Evolutionary conservation across 1,284 basidiomycete species (phyloP), one percentile per base, ranked within the genome.

Genomic region (Cryptococcus wingfieldii): DNA sequence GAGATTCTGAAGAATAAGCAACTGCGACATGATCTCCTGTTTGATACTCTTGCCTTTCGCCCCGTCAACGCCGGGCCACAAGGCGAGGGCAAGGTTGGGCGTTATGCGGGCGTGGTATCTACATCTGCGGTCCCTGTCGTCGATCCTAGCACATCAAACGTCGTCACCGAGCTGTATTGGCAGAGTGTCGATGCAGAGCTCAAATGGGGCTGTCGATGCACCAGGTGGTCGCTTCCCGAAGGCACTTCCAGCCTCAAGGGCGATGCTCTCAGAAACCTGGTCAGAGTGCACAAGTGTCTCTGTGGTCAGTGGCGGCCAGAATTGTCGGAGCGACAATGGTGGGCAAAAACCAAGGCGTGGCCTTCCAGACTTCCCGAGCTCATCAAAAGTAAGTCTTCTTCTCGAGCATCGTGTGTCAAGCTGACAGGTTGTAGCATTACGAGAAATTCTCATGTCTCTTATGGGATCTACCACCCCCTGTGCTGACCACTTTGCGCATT

Each of bases 1-100:
- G 84, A 88, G 59, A 92, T 95, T 64, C 81, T 95, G 58, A 84
- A 88, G 55, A 92, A 92, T 70, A 88, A 89, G 25, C 90, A 93
- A 74, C 85, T 96, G 59, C 86, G 91, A 44, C 92, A 96, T 72
- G 92, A 96, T 76, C 82, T 95, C 60, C 83, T 95, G 59, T 95
- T 95, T 67, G 91, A 90, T 65, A 67, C 61, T 47, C 64, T 71
- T 34, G 71, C 69, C 18, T 75, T 72, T 58, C 64, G 69, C 10
- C 71, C 72, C 2, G 60, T 72, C 51, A 68, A 62, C 51, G 81
- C 86, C 38, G 83, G 84, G 14, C 78, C 87, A 57, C 83, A 87
- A 9, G 84, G 84, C 0, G 80, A 82, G 19, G 84, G 84, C 59
- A 83, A 85, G 27, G 19, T n/a, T 2, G 25, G 63, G 19, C 48